These are phyloP conservation scores for Metarhizium robertsii DNA, from an alignment of 2,329 filamentous ascomycete species.

Conservation along the genomic window DNA sequence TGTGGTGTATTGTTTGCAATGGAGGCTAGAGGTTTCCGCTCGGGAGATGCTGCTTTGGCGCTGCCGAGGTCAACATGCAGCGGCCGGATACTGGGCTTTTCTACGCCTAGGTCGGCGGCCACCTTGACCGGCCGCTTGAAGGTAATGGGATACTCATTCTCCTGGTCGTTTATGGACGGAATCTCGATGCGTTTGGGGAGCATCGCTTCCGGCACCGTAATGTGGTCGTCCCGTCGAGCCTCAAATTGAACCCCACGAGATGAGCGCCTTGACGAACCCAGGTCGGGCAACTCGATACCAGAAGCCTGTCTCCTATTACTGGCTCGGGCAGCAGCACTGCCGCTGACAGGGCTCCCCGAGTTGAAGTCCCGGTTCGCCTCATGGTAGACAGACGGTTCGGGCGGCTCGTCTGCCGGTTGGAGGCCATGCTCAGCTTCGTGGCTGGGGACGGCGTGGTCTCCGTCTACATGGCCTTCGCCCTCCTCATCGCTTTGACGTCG, in stretches of 20 bases:
- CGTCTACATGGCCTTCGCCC: slow-evolving; percentile 34
- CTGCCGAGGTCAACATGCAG: slow-evolving; percentile 33
- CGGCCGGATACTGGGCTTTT: slow-evolving; percentile 46
- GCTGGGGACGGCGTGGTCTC: slow-evolving; percentile 27
- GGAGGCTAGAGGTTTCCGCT: slow-evolving; percentile 44
- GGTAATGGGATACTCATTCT: slow-evolving; percentile 68
- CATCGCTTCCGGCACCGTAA: slow-evolving; percentile 9
- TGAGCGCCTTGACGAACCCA: slow-evolving; percentile 21
- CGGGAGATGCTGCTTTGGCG: slow-evolving; percentile 36
- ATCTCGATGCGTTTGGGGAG: slow-evolving; percentile 36
- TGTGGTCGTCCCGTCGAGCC: slow-evolving; percentile 13
- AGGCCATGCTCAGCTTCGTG: slow-evolving; percentile 29
- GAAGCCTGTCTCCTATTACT: slow-evolving; percentile 31
- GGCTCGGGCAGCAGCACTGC: slow-evolving; percentile 33
- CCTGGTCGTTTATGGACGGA: slow-evolving; percentile 64
- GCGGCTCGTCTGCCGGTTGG: slow-evolving; percentile 27
- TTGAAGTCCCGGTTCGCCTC: slow-evolving; percentile 37
- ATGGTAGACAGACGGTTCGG: slow-evolving; percentile 35
- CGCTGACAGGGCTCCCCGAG: slow-evolving; percentile 50
- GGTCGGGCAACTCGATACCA: slow-evolving; percentile 24
- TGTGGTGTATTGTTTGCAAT: slow-evolving; percentile 63
- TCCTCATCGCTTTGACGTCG: slow-evolving; percentile 61
- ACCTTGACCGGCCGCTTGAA: slow-evolving; percentile 52
- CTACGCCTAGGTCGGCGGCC: slow-evolving; percentile 41
- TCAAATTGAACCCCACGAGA: slow-evolving; percentile 15